Evolutionary conservation across 202 grass and related monocot genomes (phyloP).

Genomic region (Eragrostis tef): DNA sequence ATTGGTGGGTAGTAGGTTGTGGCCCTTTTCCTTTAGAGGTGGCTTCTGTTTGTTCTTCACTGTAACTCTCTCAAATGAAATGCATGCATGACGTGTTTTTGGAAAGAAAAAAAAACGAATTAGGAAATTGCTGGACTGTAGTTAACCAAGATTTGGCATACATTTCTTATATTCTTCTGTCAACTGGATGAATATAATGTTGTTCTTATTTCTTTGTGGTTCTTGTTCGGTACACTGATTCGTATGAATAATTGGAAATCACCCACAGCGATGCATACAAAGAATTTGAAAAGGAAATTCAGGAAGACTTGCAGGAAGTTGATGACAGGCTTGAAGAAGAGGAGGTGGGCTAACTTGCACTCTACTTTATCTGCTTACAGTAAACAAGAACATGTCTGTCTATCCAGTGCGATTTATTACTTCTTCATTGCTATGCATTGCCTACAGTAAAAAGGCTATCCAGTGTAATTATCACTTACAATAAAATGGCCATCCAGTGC

Average conservation of each 20-base stretch:
- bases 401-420: conserved; percentile 14
- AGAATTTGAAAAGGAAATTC: conserved; percentile 99
- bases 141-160: not conserved
- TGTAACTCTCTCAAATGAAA: too few relatives aligned
- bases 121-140: not conserved
- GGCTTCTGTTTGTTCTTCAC: too few relatives aligned
- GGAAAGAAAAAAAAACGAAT: too few relatives aligned
- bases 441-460: too few relatives aligned
- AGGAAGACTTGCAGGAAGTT: conserved; percentile 80
- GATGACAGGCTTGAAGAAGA: conserved; percentile 96
- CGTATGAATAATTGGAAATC: conserved; percentile 35
- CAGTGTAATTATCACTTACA: too few relatives aligned
- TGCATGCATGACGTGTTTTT: too few relatives aligned
- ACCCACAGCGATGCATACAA: conserved; percentile 77
- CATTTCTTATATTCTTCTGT: not conserved
- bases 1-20: too few relatives aligned
- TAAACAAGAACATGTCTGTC: not conserved
- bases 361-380: conserved; percentile 18
- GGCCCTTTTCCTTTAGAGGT: too few relatives aligned
- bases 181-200: not conserved
- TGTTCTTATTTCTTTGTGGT: not conserved
- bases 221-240: conserved; percentile 27
- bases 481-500: too few relatives aligned
- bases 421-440: not conserved
- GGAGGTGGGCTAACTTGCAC: conserved; percentile 59